phyloP scores from a whole-genome alignment of 352 stramenopile species.

The Pythium brassicae region DNA sequence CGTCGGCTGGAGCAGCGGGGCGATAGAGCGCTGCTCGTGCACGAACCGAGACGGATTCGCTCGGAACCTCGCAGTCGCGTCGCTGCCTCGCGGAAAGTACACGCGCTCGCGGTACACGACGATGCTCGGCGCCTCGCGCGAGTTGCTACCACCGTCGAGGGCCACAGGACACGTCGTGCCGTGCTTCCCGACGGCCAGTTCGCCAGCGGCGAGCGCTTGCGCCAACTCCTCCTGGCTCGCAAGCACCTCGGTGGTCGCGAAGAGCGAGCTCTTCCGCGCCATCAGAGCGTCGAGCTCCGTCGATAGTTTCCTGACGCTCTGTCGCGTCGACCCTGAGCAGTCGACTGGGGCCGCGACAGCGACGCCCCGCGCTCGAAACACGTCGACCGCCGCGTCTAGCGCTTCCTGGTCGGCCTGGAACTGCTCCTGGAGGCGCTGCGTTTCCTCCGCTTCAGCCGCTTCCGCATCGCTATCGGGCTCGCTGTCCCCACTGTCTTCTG shows the following conservation, averaged over 20 bases:
- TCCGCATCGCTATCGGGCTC: slow-evolving; percentile 27
- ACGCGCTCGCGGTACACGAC: slow-evolving; percentile 46
- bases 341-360: slow-evolving; percentile 20
- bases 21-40: not conserved
- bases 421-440: slow-evolving; percentile 36
- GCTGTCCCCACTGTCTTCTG: slow-evolving; percentile 15
- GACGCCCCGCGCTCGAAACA: slow-evolving; percentile 33
- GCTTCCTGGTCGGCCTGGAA: slow-evolving; percentile 35
- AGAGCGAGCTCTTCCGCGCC: slow-evolving; percentile 30
- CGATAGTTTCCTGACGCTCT: slow-evolving; percentile 27
- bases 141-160: slow-evolving; percentile 6
- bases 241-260: slow-evolving; percentile 41
- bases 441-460: slow-evolving; percentile 36
- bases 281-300: slow-evolving; percentile 27
- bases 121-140: not conserved
- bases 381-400: slow-evolving; percentile 27
- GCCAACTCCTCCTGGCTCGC: slow-evolving; percentile 5
- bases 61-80: slow-evolving; percentile 17
- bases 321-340: slow-evolving; percentile 23
- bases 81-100: slow-evolving; percentile 45
- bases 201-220: slow-evolving; percentile 29
- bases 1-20: slow-evolving; percentile 4
- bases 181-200: slow-evolving; percentile 51
- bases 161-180: slow-evolving; percentile 37
- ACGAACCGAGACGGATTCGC: slow-evolving; percentile 15